Conservation (phyloP, 2,329 filamentous ascomycete species). For the Aspergillus thermomutatus region DNA sequence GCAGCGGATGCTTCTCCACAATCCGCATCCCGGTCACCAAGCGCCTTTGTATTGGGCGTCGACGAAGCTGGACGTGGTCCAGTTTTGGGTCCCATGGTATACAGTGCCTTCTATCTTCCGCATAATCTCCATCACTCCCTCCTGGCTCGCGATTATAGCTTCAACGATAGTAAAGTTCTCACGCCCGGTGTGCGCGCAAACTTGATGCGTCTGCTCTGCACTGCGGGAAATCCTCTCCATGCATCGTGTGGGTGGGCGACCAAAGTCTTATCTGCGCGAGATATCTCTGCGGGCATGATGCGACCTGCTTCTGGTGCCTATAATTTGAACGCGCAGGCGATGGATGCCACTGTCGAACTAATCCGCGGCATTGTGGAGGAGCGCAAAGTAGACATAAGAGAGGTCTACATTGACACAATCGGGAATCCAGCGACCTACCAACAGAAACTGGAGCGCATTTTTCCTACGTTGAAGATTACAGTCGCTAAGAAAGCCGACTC, state of each 20-base stretch:
- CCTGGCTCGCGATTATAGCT: slow-evolving; percentile 74
- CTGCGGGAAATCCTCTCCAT: slow-evolving; percentile 55
- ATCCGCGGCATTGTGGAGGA: slow-evolving; percentile 72
- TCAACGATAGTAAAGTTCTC: slow-evolving; percentile 93
- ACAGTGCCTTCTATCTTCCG: slow-evolving; percentile 68
- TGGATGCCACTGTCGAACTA: slow-evolving; percentile 83
- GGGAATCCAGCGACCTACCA: slow-evolving; percentile 81
- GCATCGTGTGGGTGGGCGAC: slow-evolving; percentile 79
- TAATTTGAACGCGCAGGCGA: slow-evolving; percentile 94
- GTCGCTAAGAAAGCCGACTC: slow-evolving; percentile 91
- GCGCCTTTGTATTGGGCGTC: slow-evolving; percentile 65
- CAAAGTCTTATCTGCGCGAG: slow-evolving; percentile 73
- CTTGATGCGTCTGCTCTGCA: slow-evolving; percentile 71
- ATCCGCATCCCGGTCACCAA: background rate
- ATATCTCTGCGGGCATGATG: slow-evolving; percentile 78
- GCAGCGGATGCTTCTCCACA: background rate
- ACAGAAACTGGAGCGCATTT: slow-evolving; percentile 75
- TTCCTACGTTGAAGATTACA: slow-evolving; percentile 71
- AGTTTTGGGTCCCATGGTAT: slow-evolving; percentile 76
- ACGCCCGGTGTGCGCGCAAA: slow-evolving; percentile 72
- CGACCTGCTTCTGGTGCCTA: slow-evolving; percentile 56
- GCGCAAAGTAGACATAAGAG: slow-evolving; percentile 71
- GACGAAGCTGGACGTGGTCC: slow-evolving; percentile 93
- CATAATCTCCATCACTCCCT: slow-evolving; percentile 65
- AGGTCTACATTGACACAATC: slow-evolving; percentile 95